These are phyloP conservation scores for Candida ortonii DNA, from an alignment of 805 yeast species.

Conservation along the genomic window DNA sequence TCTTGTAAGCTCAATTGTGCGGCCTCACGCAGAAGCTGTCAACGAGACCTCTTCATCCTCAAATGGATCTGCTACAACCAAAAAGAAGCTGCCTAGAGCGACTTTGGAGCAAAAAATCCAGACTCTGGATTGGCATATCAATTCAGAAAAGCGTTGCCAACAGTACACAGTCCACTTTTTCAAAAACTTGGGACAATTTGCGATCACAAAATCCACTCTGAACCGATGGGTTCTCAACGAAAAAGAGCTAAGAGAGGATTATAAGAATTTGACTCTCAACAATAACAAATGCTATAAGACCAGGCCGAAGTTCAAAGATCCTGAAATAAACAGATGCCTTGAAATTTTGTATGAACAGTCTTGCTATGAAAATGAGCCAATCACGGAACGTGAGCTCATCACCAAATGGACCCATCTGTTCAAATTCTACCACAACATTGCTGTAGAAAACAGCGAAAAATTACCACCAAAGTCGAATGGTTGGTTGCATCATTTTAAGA, in stretches of 20 bases:
- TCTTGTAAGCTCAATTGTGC: too few species aligned
- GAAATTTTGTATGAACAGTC: constrained; percentile 37
- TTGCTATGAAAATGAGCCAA: constrained; percentile 28
- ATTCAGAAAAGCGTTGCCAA: constrained; percentile 32
- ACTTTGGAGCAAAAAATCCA: constrained; percentile 37
- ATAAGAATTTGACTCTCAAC: constrained; percentile 26
- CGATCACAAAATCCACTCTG: constrained; percentile 38
- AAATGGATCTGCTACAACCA: too few species aligned
- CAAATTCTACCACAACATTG: constrained; percentile 19
- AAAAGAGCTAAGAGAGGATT: constrained; percentile 29
- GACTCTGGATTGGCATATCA: constrained; percentile 36
- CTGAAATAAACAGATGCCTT: constrained; percentile 36
- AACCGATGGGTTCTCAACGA: constrained; percentile 40
- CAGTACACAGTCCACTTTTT: constrained; percentile 36
- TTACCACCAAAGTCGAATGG: constrained; percentile 35
- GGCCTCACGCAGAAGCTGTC: too few species aligned
- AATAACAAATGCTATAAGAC: constrained; percentile 31
- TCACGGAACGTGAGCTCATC: constrained; percentile 32
- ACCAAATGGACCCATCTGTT: constrained; percentile 30
- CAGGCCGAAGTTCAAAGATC: constrained; percentile 32
- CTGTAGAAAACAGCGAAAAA: constrained; percentile 5
- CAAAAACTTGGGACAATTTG: constrained; percentile 28
- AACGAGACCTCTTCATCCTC: too few species aligned
- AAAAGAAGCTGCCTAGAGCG: constrained; percentile 31
- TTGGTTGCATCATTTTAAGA: constrained; percentile 41